Evolutionary conservation across 371 early-diverging fungal species (phyloP).

Genomic region (Circinella umbellata): DNA sequence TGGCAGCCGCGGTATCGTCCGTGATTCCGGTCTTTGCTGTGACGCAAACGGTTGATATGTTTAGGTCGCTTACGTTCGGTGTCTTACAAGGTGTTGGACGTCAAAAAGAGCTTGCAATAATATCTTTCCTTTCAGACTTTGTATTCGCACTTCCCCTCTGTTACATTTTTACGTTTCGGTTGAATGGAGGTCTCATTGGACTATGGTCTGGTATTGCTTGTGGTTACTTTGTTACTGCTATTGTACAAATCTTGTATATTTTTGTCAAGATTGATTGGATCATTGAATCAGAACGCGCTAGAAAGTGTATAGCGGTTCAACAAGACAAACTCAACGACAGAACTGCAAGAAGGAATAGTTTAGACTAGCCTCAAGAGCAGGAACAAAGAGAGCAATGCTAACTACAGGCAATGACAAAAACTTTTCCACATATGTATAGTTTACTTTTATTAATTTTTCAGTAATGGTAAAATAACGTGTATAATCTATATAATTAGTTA

Average conservation of each 20-base stretch:
- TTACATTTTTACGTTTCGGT: neutral
- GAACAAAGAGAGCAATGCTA: too few relatives aligned
- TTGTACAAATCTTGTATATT: neutral
- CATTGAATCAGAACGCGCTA: neutral
- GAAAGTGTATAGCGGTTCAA: neutral
- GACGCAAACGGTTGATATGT: conserved; percentile 69
- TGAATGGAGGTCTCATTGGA: neutral
- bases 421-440: too few relatives aligned
- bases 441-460: too few relatives aligned
- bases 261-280: neutral
- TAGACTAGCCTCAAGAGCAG: too few relatives aligned
- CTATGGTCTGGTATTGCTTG: neutral
- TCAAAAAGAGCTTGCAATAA: conserved; percentile 61
- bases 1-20: conserved; percentile 64
- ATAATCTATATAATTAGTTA: too few relatives aligned
- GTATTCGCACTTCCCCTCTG: conserved; percentile 34
- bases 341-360: too few relatives aligned
- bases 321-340: too few relatives aligned
- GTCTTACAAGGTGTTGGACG: conserved; percentile 67
- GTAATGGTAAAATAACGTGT: too few relatives aligned
- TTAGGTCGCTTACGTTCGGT: conserved; percentile 61
- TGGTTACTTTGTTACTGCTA: neutral
- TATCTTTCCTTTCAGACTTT: conserved; percentile 57
- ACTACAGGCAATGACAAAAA: too few relatives aligned
- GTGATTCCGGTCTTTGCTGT: conserved; percentile 73